phyloP scores from a whole-genome alignment of 2,329 filamentous ascomycete genomes.

The Pestalotiopsis sp. region DNA sequence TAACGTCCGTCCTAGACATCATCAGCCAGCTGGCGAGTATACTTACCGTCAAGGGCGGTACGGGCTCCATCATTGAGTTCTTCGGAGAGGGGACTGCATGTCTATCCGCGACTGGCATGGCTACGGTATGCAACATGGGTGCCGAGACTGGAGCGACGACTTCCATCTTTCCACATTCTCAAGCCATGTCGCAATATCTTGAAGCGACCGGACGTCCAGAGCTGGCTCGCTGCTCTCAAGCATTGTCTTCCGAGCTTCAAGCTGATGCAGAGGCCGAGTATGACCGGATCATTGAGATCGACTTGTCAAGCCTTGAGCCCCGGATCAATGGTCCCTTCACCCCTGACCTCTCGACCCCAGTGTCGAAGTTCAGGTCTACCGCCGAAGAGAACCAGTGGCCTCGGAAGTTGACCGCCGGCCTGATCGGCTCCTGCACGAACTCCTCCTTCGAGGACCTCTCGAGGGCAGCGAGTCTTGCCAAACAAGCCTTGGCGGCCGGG shows the following conservation, averaged over 20 bases:
- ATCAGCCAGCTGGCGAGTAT: conserved; percentile 88
- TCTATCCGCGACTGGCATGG: conserved; percentile 90
- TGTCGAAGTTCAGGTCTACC: conserved; percentile 94
- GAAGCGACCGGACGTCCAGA: conserved; percentile 76
- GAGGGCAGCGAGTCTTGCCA: conserved; percentile 86
- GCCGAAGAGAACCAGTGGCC: conserved; percentile 96
- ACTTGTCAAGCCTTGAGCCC: conserved; percentile 91
- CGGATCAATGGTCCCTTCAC: conserved; percentile 99
- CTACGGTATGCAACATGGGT: conserved; percentile 89
- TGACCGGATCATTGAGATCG: conserved; percentile 94
- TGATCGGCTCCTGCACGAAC: conserved; percentile 99
- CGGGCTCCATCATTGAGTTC: conserved; percentile 93
- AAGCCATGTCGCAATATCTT: conserved; percentile 82
- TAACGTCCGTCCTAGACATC: conserved; percentile 59
- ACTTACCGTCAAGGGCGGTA: conserved; percentile 90
- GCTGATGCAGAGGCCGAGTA: conserved; percentile 92
- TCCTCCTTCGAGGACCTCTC: conserved; percentile 86
- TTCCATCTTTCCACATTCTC: conserved; percentile 90
- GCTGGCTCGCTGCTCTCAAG: conserved; percentile 76
- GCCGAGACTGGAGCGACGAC: conserved; percentile 93
- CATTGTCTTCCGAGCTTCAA: conserved; percentile 61
- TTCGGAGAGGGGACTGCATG: conserved; percentile 87
- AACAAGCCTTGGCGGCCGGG: conserved; percentile 87
- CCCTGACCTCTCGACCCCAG: conserved; percentile 93
- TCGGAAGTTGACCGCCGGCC: conserved; percentile 90